Base-by-base conservation (phyloP, 2,329 filamentous ascomycete species). In the Phialophora macrospora region DNA sequence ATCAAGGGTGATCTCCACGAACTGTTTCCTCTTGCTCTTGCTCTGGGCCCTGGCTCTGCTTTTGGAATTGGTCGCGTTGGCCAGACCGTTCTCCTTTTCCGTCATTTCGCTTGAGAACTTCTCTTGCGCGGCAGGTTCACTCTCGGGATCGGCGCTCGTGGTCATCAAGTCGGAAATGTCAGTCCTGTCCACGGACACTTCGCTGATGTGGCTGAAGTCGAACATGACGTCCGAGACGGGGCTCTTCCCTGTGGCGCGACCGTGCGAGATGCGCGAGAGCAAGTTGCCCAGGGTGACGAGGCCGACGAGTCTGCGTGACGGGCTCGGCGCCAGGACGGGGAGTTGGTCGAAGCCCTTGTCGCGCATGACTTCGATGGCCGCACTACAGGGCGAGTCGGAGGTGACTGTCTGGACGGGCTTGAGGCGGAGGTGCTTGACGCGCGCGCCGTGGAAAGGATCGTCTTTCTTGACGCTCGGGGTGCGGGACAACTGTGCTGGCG, bases 291-390 rank as follows among this genome's bases (percentile, higher is more conserved):
- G 87, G 0, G 95, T 99, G 46, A 99, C 91, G 6, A 99, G 87
- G 38, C 95, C 95, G 58, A 96, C 92, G 6, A 99, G 90, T 74
- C 87, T 88, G 69, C 83, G 85, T 68, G 87, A 87, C 9, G 28
- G 28, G 4, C 85, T 85, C 20, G 88, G 81, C 0, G 88, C 84
- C 8, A 96, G 88, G 17, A 99, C 95, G 51, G 95, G 95, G 49
- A 99, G 89, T 80, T 99, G 96, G 76, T 99, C 96, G 77, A 97
- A 99, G 68, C 93, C 92, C 81, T 95, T 96, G 75, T 99, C 95
- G 72, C 94, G 92, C 95, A 99, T 98, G 68, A 91, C 93, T 81
- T 99, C 95, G 71, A 98, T 93, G 60, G 96, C 95, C 71, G 94
- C 91, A 69, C 91, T 86, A 80, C 93, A 96, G 2, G 87, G 79